phyloP scores from a whole-genome alignment of 2,329 filamentous ascomycete genomes.

The Neoarthrinium moseri region DNA sequence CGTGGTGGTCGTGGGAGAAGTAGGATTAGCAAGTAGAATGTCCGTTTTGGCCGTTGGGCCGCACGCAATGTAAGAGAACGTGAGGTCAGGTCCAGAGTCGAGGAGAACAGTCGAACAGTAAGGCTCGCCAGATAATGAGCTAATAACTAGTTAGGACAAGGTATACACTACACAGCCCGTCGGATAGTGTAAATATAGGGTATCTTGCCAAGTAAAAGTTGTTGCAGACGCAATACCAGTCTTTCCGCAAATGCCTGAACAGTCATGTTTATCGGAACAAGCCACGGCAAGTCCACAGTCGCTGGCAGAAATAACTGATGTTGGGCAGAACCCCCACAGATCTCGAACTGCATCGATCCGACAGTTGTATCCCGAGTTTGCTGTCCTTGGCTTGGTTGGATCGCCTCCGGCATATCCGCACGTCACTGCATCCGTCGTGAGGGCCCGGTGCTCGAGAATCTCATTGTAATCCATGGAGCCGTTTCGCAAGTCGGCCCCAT shows the following conservation, averaged over 20 bases:
- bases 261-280: constrained; percentile 32
- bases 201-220: constrained; percentile 35
- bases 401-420: constrained; percentile 33
- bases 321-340: constrained; percentile 39
- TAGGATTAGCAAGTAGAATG: not conserved
- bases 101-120: constrained; percentile 3
- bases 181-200: not conserved
- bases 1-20: not conserved
- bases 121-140: not conserved
- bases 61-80: constrained; percentile 1
- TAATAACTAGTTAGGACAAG: not conserved
- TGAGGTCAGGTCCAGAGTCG: constrained; percentile 1
- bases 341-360: constrained; percentile 31
- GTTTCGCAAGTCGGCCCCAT: too few species aligned
- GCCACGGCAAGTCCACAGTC: constrained; percentile 37
- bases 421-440: constrained; percentile 4
- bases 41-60: not conserved
- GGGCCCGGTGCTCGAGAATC: not conserved
- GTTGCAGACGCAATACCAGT: constrained; percentile 19
- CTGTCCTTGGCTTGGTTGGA: constrained; percentile 24
- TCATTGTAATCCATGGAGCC: not conserved
- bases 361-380: constrained; percentile 32
- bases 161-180: not conserved
- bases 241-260: constrained; percentile 31
- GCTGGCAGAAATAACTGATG: constrained; percentile 29